A percentile compares a stretch with the other conserved stretches of the same genome.
phyloP scores from a whole-genome alignment of 2,329 filamentous ascomycete genomes.

The Clarireedia homoeocarpa region DNA sequence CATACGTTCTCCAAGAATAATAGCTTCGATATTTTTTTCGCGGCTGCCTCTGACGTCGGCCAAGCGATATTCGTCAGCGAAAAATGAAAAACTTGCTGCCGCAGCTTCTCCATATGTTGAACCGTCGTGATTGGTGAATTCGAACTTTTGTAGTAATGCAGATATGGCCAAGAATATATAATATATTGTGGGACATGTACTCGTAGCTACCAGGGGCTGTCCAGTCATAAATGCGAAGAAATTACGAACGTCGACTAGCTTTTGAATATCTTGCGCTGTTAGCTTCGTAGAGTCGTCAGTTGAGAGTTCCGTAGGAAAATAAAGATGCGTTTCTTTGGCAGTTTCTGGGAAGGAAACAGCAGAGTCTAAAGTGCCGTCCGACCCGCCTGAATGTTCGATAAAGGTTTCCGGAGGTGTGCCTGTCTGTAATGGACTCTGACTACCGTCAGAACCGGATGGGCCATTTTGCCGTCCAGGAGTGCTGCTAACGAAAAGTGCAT shows the following conservation, averaged over 20 bases:
- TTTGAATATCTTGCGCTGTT: conserved; percentile 42
- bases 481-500: conserved; percentile 9
- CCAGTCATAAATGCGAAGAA: conserved; percentile 58
- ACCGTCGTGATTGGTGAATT: conserved; percentile 48
- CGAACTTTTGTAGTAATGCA: conserved; percentile 46
- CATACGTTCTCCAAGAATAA: conserved; percentile 86
- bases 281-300: conserved; percentile 23
- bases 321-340: conserved; percentile 40
- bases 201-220: conserved; percentile 54
- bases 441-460: conserved; percentile 36
- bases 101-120: conserved; percentile 52
- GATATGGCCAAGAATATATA: conserved; percentile 47
- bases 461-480: conserved; percentile 19
- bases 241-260: conserved; percentile 52
- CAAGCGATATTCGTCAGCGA: conserved; percentile 68
- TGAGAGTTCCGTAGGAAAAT: conserved; percentile 37
- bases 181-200: conserved; percentile 43
- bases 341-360: conserved; percentile 31
- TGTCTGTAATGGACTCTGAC: conserved; percentile 27
- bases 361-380: conserved; percentile 17
- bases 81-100: conserved; percentile 61
- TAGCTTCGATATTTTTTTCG: conserved; percentile 81
- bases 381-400: conserved; percentile 10
- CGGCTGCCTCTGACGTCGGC: conserved; percentile 74
- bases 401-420: conserved; percentile 33